Conservation (phyloP, 495 filamentous ascomycete genomes). For the Rhypophila decipiens region DNA sequence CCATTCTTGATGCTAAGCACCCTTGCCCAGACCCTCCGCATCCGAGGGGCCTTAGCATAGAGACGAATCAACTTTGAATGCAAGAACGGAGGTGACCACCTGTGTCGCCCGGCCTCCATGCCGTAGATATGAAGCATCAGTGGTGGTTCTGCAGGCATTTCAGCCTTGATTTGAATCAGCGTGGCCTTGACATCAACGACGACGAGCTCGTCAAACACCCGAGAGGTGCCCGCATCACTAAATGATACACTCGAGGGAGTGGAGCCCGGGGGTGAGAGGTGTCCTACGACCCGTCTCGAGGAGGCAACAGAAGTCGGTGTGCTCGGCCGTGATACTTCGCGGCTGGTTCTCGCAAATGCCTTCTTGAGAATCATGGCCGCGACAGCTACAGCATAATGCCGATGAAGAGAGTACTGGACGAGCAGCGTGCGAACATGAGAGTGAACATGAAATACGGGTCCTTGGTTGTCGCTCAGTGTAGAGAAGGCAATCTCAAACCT, state of each 20-base stretch:
- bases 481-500: constrained; percentile 80
- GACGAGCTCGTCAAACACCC: constrained; percentile 53
- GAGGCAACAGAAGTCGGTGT: constrained; percentile 18
- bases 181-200: constrained; percentile 72
- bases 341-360: constrained; percentile 56
- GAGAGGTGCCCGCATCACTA: constrained; percentile 25
- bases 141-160: constrained; percentile 77
- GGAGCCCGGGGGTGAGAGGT: constrained; percentile 24
- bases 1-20: constrained; percentile 75
- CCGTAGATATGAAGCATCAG: constrained; percentile 85
- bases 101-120: constrained; percentile 73
- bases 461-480: constrained; percentile 77
- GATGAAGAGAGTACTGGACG: constrained; percentile 86
- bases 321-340: constrained; percentile 16
- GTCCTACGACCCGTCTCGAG: constrained; percentile 27
- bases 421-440: constrained; percentile 71
- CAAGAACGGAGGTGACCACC: constrained; percentile 75
- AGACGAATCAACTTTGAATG: constrained; percentile 69
- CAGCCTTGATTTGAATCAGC: constrained; percentile 81
- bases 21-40: constrained; percentile 76
- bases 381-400: constrained; percentile 84
- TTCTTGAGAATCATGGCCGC: constrained; percentile 69
- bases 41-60: constrained; percentile 77
- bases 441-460: constrained; percentile 80
- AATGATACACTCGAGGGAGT: constrained; percentile 21